Conservation (phyloP, 2,329 filamentous ascomycete genomes). For the Neonectria sp. region DNA sequence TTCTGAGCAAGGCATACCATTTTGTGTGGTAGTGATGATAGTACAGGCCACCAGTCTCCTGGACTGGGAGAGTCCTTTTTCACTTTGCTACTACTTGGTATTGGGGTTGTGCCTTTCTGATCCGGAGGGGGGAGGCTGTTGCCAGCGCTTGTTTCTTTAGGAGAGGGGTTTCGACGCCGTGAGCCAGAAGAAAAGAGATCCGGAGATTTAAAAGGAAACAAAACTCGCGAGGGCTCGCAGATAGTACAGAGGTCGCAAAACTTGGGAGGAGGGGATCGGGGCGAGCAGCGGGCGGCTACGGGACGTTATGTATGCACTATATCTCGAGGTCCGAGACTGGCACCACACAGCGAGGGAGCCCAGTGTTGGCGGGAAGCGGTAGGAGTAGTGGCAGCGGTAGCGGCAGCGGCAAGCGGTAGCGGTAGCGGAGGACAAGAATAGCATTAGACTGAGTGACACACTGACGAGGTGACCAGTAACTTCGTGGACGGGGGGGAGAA, state of each 20-base stretch:
- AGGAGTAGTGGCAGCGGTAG: constrained; percentile 37
- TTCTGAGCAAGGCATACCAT: constrained; percentile 52
- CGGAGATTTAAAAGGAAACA: constrained; percentile 45
- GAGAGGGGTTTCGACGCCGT: constrained; percentile 42
- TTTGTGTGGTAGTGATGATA: constrained; percentile 36
- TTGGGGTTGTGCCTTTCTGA: constrained; percentile 41
- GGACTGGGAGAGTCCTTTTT: constrained; percentile 26
- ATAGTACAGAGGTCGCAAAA: constrained; percentile 59
- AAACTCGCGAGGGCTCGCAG: constrained; percentile 52
- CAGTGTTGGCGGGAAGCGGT: constrained; percentile 32
- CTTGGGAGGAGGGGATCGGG: constrained; percentile 53
- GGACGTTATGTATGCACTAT: constrained; percentile 64
- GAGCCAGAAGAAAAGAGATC: constrained; percentile 46
- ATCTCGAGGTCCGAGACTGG: constrained; percentile 36
- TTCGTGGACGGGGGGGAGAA: constrained; percentile 5
- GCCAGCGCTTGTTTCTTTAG: constrained; percentile 54
- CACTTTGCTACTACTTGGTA: constrained; percentile 32
- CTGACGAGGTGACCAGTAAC: constrained; percentile 18
- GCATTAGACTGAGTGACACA: constrained; percentile 30
- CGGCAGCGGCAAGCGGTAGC: constrained; percentile 27
- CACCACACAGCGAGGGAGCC: constrained; percentile 13
- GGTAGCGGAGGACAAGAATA: constrained; percentile 46
- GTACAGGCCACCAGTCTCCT: constrained; percentile 39
- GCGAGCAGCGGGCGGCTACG: constrained; percentile 60
- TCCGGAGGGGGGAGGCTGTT: constrained; percentile 50